Conservation (phyloP, 495 filamentous ascomycete genomes). For the Penicilliopsis zonata region DNA sequence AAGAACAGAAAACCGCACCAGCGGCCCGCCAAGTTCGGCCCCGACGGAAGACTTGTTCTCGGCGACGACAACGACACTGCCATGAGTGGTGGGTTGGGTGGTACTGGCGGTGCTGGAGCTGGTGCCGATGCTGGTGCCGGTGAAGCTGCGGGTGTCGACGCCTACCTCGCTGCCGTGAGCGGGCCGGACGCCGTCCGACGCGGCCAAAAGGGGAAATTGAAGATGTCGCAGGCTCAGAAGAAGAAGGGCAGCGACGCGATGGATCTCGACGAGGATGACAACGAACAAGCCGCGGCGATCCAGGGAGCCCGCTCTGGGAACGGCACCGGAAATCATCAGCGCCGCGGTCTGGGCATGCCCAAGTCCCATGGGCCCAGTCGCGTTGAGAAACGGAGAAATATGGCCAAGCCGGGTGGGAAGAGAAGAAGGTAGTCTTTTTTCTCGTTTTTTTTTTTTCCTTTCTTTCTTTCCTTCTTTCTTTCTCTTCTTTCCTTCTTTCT, state of each 20-base stretch:
- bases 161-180: constrained; percentile 83
- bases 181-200: constrained; percentile 71
- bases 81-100: constrained; percentile 43
- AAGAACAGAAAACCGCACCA: constrained; percentile 37
- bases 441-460: constrained; percentile 1
- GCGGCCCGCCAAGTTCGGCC: constrained; percentile 52
- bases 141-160: constrained; percentile 54
- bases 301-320: constrained; percentile 7
- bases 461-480: constrained; percentile 1
- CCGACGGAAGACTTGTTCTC: constrained; percentile 84
- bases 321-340: constrained; percentile 8
- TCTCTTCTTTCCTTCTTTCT: background rate
- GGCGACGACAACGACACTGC: constrained; percentile 48
- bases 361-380: constrained; percentile 29
- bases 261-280: constrained; percentile 52
- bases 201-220: constrained; percentile 75
- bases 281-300: constrained; percentile 14
- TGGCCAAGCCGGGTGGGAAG: constrained; percentile 11
- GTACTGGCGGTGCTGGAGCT: constrained; percentile 26
- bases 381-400: constrained; percentile 24
- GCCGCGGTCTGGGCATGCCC: constrained; percentile 35
- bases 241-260: constrained; percentile 50
- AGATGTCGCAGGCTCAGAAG: constrained; percentile 59
- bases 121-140: constrained; percentile 23
- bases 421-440: constrained; percentile 6